A percentile compares a stretch with the other conserved stretches of the same genome.
Conservation (phyloP, 2,329 filamentous ascomycete genomes). For the Fusarium sp. region DNA sequence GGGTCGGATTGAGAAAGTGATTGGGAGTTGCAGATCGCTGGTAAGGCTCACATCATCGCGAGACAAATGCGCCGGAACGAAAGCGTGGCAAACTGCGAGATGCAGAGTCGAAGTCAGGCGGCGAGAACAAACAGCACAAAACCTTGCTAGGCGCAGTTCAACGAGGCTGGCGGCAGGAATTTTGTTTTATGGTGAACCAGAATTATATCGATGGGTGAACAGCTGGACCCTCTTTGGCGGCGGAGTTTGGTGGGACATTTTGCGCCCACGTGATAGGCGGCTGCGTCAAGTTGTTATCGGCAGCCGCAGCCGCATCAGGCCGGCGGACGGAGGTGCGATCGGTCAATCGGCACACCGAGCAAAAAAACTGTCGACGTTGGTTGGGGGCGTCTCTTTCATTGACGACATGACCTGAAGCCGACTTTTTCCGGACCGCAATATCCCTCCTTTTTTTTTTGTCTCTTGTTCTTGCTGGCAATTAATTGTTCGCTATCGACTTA, state of each 20-base stretch:
- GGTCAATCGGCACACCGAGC: constrained; percentile 48
- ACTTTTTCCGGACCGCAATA: constrained; percentile 14
- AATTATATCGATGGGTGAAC: constrained; percentile 48
- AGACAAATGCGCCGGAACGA: constrained; percentile 44
- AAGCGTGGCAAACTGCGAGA: constrained; percentile 33
- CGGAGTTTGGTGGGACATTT: constrained; percentile 58
- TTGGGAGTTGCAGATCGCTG: constrained; percentile 51
- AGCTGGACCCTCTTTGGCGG: constrained; percentile 45
- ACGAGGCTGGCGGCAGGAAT: constrained; percentile 36
- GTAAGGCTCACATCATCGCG: constrained; percentile 59
- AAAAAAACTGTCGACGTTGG: constrained; percentile 45
- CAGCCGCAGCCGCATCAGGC: constrained; percentile 47
- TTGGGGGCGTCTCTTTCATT: constrained; percentile 24
- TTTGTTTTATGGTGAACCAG: constrained; percentile 48
- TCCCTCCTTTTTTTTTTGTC: background rate
- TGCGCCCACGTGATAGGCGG: constrained; percentile 60
- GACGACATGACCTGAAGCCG: constrained; percentile 45
- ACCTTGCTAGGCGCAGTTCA: constrained; percentile 26
- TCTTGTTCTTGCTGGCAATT: constrained; percentile 7
- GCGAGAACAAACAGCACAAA: constrained; percentile 12
- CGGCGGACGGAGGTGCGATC: constrained; percentile 46
- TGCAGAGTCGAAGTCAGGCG: constrained; percentile 19
- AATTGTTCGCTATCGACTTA: constrained; percentile 22
- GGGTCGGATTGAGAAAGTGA: constrained; percentile 49
- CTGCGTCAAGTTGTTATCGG: background rate